phyloP scores from a whole-genome alignment of 129 eudicot species.

The Artemisia tridentata region DNA sequence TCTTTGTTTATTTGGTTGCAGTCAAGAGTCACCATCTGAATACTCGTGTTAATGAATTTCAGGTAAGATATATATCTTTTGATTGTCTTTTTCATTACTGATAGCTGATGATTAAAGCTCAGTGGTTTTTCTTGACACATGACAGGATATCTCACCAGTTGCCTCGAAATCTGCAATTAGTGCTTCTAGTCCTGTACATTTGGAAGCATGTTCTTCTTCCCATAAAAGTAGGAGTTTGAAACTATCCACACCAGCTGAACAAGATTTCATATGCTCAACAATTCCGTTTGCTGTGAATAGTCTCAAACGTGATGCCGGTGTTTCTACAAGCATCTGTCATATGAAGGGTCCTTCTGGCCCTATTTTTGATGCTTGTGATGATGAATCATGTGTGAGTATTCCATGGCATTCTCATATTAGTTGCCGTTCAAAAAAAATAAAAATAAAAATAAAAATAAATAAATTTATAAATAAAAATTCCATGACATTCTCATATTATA shows the following conservation, averaged over 20 bases:
- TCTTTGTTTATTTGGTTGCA: slow-evolving; percentile 36
- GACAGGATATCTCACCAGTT: slow-evolving; percentile 63
- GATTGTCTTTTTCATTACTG: neutral
- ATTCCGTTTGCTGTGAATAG: neutral
- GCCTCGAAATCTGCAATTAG: slow-evolving; percentile 39
- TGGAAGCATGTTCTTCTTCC: slow-evolving; percentile 62
- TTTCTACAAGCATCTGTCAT: slow-evolving; percentile 32
- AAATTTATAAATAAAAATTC: no score
- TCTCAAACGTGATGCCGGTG: slow-evolving; percentile 30
- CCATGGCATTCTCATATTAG: no score
- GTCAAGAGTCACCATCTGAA: slow-evolving; percentile 36
- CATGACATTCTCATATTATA: slow-evolving; percentile 1
- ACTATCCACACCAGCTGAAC: slow-evolving; percentile 28
- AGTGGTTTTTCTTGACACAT: slow-evolving; percentile 15
- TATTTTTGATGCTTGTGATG: slow-evolving; percentile 40
- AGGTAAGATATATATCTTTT: slow-evolving; percentile 39
- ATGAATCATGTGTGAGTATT: slow-evolving; percentile 58
- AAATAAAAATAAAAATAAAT: no score
- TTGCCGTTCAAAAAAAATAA: no score
- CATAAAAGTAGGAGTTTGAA: slow-evolving; percentile 43
- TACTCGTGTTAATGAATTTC: slow-evolving; percentile 37
- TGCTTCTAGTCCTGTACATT: slow-evolving; percentile 45
- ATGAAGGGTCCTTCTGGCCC: slow-evolving; percentile 30
- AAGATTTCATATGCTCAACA: slow-evolving; percentile 36
- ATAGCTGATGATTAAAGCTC: slow-evolving; percentile 2